Percentiles rank a stretch among this genome's conserved stretches.
These are phyloP conservation scores for Drechslerella dactyloides DNA, from an alignment of 2,329 filamentous ascomycete genomes.

Conservation along the genomic window DNA sequence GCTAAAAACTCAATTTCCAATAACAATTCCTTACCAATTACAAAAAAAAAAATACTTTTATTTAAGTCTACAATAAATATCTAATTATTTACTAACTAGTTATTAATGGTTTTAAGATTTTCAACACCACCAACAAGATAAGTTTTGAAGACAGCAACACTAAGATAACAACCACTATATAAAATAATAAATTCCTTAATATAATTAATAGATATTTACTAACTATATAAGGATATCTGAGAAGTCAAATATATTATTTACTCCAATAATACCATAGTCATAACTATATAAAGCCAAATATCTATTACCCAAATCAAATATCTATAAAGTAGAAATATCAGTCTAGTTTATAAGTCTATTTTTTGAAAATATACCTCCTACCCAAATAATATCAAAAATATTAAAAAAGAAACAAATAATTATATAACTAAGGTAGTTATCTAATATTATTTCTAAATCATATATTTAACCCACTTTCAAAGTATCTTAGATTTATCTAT, in stretches of 20 bases:
- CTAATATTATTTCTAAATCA: slow-evolving; percentile 33
- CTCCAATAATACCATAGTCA: slow-evolving; percentile 52
- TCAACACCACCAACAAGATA: slow-evolving; percentile 11
- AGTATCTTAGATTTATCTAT: slow-evolving; percentile 46
- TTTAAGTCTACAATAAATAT: slow-evolving; percentile 22
- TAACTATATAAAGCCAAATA: slow-evolving; percentile 55
- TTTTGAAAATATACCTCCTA: not conserved
- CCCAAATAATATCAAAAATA: slow-evolving; percentile 15
- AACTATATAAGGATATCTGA: slow-evolving; percentile 19
- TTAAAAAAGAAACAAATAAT: slow-evolving; percentile 7
- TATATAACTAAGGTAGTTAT: slow-evolving; percentile 29
- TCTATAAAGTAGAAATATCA: slow-evolving; percentile 21
- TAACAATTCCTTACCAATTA: slow-evolving; percentile 12
- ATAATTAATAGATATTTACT: slow-evolving; percentile 13
- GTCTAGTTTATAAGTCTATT: not conserved
- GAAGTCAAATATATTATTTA: slow-evolving; percentile 27
- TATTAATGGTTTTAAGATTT: slow-evolving; percentile 17
- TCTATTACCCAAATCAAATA: slow-evolving; percentile 52
- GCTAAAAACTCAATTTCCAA: slow-evolving; percentile 51
- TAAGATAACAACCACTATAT: not conserved
- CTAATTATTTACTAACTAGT: slow-evolving; percentile 9
- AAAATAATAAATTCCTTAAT: slow-evolving; percentile 4
- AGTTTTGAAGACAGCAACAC: not conserved
- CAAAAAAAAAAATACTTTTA: slow-evolving; percentile 41
- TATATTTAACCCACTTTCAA: slow-evolving; percentile 51